Percentiles rank a stretch among this genome's conserved stretches.
phyloP scores from a whole-genome alignment of 2,329 filamentous ascomycete species.

The Truncatella angustata region DNA sequence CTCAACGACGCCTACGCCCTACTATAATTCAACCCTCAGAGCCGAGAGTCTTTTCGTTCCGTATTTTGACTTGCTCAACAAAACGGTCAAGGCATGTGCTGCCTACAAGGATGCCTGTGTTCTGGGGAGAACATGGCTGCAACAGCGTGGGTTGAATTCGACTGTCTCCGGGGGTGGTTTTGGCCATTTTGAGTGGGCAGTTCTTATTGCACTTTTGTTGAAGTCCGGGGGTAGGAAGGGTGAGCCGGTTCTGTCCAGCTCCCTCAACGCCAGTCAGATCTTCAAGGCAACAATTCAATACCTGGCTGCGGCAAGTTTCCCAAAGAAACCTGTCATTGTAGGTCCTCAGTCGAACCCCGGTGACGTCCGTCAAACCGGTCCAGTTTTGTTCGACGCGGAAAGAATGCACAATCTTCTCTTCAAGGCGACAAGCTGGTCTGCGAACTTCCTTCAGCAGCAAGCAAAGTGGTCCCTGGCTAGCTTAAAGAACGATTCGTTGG shows the following conservation, averaged over 20 bases:
- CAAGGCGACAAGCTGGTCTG: conserved; percentile 89
- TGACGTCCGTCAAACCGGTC: conserved; percentile 44
- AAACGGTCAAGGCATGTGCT: conserved; percentile 65
- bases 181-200: conserved; percentile 87
- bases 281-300: conserved; percentile 96
- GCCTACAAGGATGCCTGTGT: conserved; percentile 82
- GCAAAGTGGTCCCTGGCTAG: conserved; percentile 72
- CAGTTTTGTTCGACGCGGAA: conserved; percentile 75
- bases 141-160: conserved; percentile 77
- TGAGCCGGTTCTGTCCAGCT: conserved; percentile 69
- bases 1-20: conserved; percentile 60
- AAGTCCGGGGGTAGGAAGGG: conserved; percentile 74
- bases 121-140: conserved; percentile 84
- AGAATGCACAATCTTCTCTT: conserved; percentile 79
- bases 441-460: conserved; percentile 68
- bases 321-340: conserved; percentile 61
- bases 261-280: conserved; percentile 86
- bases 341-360: conserved; percentile 42
- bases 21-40: conserved; percentile 85
- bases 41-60: conserved; percentile 71
- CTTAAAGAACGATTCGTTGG: conserved; percentile 68
- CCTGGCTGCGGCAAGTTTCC: conserved; percentile 70
- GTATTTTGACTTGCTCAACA: conserved; percentile 74
- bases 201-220: conserved; percentile 76
- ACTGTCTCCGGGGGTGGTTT: conserved; percentile 81